Percentiles rank a stretch among this genome's conserved stretches.
These are phyloP conservation scores for Trichaptum fuscoviolaceum DNA, from an alignment of 768 basidiomycete genomes.

Conservation along the genomic window DNA sequence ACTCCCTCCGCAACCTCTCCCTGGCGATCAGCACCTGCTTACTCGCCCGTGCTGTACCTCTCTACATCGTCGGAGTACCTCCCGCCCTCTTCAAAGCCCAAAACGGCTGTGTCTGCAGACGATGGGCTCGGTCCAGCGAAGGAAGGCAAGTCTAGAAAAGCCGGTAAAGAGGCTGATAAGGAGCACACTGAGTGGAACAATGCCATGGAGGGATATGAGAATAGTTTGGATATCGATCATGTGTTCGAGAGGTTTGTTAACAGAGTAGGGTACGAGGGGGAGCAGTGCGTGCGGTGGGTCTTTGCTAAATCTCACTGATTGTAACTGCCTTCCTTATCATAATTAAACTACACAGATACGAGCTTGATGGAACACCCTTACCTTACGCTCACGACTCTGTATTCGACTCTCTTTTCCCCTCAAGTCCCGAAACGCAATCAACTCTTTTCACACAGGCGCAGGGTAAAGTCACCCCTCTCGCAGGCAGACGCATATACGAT, in stretches of 20 bases:
- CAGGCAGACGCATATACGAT: conserved; percentile 47
- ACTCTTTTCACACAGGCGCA: conserved; percentile 55
- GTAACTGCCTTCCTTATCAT: conserved; percentile 3
- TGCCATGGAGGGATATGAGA: conserved; percentile 76
- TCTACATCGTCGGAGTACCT: conserved; percentile 73
- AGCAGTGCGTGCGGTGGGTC: conserved; percentile 83
- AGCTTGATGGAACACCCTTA: conserved; percentile 77
- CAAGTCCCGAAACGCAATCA: conserved; percentile 28
- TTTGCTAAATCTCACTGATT: conserved; percentile 2
- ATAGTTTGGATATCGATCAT: conserved; percentile 72
- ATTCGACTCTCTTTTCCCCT: conserved; percentile 73
- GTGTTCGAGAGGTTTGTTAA: conserved; percentile 83
- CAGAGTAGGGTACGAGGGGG: conserved; percentile 61
- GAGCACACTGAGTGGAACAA: conserved; percentile 47
- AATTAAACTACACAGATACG: conserved; percentile 53
- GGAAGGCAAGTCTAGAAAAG: conserved; percentile 20
- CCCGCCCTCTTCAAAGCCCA: conserved; percentile 48
- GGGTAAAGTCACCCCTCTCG: conserved; percentile 50
- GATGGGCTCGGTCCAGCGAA: conserved; percentile 36
- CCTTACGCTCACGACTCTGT: conserved; percentile 78
- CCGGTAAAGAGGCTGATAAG: conserved; percentile 21
- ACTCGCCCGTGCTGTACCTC: conserved; percentile 58
- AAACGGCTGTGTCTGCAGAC: conserved; percentile 34
- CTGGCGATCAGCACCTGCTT: conserved; percentile 65
- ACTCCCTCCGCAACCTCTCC: conserved; percentile 51